Base-by-base conservation (phyloP, 1,284 basidiomycete genomes). In the Leccinum pallidistipes region DNA sequence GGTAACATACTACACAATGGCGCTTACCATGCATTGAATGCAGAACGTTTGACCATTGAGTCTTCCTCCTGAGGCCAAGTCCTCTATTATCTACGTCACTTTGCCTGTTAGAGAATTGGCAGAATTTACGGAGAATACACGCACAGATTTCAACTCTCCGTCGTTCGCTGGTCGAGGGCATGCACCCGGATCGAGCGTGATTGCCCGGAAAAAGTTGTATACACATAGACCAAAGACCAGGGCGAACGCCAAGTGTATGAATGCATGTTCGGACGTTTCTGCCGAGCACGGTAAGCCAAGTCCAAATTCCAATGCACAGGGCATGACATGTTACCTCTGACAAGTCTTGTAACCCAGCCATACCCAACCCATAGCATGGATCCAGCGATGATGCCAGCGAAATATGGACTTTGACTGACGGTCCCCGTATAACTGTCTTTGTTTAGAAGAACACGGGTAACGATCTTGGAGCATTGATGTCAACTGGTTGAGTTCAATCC, bases 21-120 rank as follows among this genome's bases (percentile, higher is more conserved):
- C 5, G 66, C 81, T 52, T 65, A 86, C 88, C 92, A 99, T 92
- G 77, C 97, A 99, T 58, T 89, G 83, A 57, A 98, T 91, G 73
- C 97, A 99, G 77, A 97, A 98, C 11, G 93, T 95, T 71, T 95
- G 94, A 1, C 97, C 96, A 76, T 98, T 98, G 32, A 99, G 78
- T 32, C 89, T 81, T 3, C 95, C 95, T 68, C 90, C 86, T 16
- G 91, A 90, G 11, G 95, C 93, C 16, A 99, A 80, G 31, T 94
- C 92, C 72, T 97, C 95, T 56, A 98, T 89, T 52, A 91, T 85
- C 92, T 95, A 66, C 21, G 10, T 49, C 14, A 47, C 45, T 36
- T 58, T 60, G 36, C n/a, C 27, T 58, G 54, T 61, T 45, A 63
- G 34, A 8, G 32, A 2, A 8, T 59, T 34, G 40, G 6, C 31